Base-by-base conservation (phyloP, 2,329 filamentous ascomycete species). In the Rutstroemia sp. region DNA sequence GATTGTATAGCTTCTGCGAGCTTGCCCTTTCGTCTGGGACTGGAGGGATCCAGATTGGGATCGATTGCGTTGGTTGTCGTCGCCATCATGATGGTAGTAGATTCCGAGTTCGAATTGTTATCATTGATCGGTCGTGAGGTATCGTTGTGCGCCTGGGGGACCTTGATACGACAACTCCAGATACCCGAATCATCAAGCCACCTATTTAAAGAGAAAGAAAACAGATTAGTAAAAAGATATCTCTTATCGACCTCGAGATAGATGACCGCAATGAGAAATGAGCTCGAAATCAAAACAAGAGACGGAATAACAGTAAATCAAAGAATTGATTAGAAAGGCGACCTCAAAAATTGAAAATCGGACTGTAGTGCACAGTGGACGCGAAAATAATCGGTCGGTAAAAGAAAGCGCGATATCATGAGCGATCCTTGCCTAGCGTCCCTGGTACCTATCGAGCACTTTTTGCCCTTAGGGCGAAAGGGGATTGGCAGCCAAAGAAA, bases 81-180 rank as follows among this genome's bases (percentile, higher is more conserved):
- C 7, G 62, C 60, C 61, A 65, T 65, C 17, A 42, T 58, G 51
- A 27, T 39, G 36, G 42, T 48, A 40, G 34, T 47, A 12, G 53
- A 36, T 30, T 47, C 34, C 23, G 42, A 50, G 45, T 27, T 47
- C 16, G 53, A 30, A 39, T 47, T 42, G 17, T 27, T 51, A 42
- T 53, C 53, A 23, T 61, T 53, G 16, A 48, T 7, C 5, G 56
- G 16, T 49, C 57, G 57, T 17, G 58, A 45, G 21, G 23, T 45
- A 38, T 64, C 56, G 52, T 17, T 23, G 45, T 55, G 52, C 25
- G 51, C 36, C 10, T 61, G 60, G 8, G 65, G 60, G 3, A 68
- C 57, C 57, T 68, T 68, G 55, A 69, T 69, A 57, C 66, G 66
- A 64, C 67, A 69, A 51, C 63, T 65, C 65, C 62, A 66, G 52